Percentiles rank a stretch among this genome's conserved stretches.
Evolutionary conservation across 345 rosid genomes (phyloP).

Genomic region (Garcia nutans): DNA sequence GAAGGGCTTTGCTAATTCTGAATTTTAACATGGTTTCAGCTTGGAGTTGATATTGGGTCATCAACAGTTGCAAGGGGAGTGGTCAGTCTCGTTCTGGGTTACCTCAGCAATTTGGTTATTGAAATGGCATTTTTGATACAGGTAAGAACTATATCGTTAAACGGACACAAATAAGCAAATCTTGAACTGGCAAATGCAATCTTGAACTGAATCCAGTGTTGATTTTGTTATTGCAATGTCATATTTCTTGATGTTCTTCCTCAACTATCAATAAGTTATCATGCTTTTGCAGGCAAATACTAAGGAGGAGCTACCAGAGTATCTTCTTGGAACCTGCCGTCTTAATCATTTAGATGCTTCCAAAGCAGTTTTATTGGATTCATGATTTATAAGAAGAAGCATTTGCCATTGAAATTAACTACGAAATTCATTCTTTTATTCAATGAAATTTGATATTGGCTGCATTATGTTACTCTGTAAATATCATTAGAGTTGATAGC

Average conservation of each 20-base stretch:
- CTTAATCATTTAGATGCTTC: conserved; percentile 80
- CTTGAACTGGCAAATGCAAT: background rate
- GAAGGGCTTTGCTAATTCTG: background rate
- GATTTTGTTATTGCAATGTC: background rate
- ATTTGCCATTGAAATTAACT: background rate
- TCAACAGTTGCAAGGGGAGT: conserved; percentile 97
- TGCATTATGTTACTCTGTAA: conserved; percentile 10
- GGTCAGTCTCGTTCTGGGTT: conserved; percentile 92
- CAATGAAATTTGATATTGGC: conserved; percentile 22
- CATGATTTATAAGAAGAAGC: conserved; percentile 18
- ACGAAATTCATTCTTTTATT: conserved; percentile 32
- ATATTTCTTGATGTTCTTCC: background rate
- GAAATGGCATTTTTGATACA: conserved; percentile 95
- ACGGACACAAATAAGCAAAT: background rate
- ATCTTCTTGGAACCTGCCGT: conserved; percentile 86
- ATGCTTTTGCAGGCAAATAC: conserved; percentile 65
- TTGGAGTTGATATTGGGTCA: conserved; percentile 89
- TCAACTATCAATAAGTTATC: no score
- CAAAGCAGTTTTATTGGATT: conserved; percentile 51
- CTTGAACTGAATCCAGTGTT: no score
- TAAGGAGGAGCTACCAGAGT: conserved; percentile 88
- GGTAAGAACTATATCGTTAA: conserved; percentile 37
- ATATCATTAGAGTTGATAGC: conserved; percentile 3
- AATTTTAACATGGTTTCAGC: conserved; percentile 43
- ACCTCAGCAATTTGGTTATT: conserved; percentile 86